Base-by-base conservation (phyloP, 768 basidiomycete genomes). In the Xerocomellus dryophilus region DNA sequence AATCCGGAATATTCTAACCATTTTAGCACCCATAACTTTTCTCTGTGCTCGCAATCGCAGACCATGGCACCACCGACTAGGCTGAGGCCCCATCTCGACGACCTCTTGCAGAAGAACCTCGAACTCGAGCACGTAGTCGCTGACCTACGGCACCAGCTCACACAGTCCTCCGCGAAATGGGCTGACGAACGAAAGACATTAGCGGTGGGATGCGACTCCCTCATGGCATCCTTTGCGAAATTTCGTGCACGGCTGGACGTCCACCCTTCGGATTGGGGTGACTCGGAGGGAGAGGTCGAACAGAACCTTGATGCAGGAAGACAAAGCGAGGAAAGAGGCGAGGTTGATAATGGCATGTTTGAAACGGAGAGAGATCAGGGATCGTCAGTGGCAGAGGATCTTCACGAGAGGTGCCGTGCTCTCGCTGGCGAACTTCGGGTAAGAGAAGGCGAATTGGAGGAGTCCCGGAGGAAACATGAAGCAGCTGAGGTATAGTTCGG, bases 221-320 rank as follows among this genome's bases (percentile, higher is more conserved):
- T 66, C 61, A 66, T 66, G 65, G 64, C 65, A n/a, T 68, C 66
- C 23, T 66, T 66, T 61, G 66, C 66, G 25, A 66, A 68, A 40
- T 68, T 66, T 43, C 65, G 65, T 27, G 64, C 65, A 34, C 58
- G 57, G 4, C 43, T 68, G 1, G 65, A 66, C 40, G 41, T 52
- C 2, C 64, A 67, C 25, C 46, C 57, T 27, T 51, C 56, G 36
- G 63, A 66, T 23, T 54, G 47, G 63, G 55, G 15, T 2, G 63
- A 68, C 44, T 58, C 53, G 20, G 65, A 66, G 35, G 65, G 61
- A 36, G 65, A 68, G 43, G 63, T 61, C 20, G 65, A 63, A 21
- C 63, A 58, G 21, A 60, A 68, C 35, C 50, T 61, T 4, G 63
- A 65, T 46, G 31, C 32, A 1, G 55, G 50, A 14, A 23, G 17